Evolutionary conservation across 441 rosid genomes (phyloP), one percentile per base, ranked within the genome.

Genomic region (Adansonia rubrostipa): DNA sequence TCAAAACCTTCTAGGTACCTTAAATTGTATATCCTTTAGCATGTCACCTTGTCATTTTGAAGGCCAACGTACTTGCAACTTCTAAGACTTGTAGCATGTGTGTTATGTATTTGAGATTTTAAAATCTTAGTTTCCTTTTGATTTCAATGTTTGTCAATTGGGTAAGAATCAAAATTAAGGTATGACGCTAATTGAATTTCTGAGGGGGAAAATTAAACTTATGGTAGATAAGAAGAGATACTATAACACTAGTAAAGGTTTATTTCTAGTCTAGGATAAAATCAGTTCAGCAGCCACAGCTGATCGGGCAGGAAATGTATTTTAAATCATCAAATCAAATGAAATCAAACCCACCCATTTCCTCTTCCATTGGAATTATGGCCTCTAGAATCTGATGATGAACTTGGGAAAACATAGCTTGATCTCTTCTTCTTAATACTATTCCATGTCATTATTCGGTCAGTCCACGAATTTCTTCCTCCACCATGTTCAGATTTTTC

Each of bases 331-430:
- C 81, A 87, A 45, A 36, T 36, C 42, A 36, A 36, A 36, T 36
- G 42, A 53, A 62, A 24, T 62, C 66, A 62, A 24, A 1, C 68
- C 89, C 88, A 82, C 51, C 89, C 87, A 58, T 85, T 85, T 80
- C 89, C 90, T 81, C 92, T 91, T 79, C 93, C 99, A 78, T 82
- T 82, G 67, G 90, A 89, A 77, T 85, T 91, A 64, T 90, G 94
- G 60, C 93, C 99, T 85, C 89, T 90, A 50, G 93, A 87, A 79
- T 93, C 93, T 17, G 97, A 83, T 0, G 99, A 92, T 50, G 99
- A 88, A 81, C 83, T 91, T n/a, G 83, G 94, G 50, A 86, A 67
- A 6, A 80, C 81, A 85, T 89, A 91, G 74, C 89, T 93, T 28
- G 99, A 93, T 84, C 99, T 86, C 88, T 92, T 97, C 93, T 89